Conservation (phyloP, 352 stramenopile species). For the Pythium grandisporangium region DNA sequence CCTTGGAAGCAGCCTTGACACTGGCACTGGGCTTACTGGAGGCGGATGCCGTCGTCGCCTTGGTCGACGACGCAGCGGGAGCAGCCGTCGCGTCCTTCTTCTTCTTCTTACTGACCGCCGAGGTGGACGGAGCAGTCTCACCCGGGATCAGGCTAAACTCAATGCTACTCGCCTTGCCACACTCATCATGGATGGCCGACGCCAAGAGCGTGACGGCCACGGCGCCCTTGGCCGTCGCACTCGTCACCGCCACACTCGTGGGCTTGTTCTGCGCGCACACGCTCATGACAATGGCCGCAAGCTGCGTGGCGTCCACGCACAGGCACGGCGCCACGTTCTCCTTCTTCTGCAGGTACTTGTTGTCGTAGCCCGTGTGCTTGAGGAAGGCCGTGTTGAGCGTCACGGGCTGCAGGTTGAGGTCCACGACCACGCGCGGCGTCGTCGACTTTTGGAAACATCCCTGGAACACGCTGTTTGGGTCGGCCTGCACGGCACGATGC, state of each 20-base stretch:
- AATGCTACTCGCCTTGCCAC: slow-evolving; percentile 38
- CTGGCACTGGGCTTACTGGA: too few species aligned
- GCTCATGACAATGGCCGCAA: slow-evolving; percentile 35
- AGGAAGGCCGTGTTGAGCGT: slow-evolving; percentile 57
- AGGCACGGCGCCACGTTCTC: slow-evolving; percentile 39
- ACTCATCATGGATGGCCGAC: slow-evolving; percentile 32
- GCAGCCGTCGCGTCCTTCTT: too few species aligned
- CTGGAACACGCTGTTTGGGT: slow-evolving; percentile 19
- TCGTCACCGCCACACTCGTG: slow-evolving; percentile 24
- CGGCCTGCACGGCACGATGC: slow-evolving; percentile 15
- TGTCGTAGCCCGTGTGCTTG: slow-evolving; percentile 28
- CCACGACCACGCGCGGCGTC: slow-evolving; percentile 44
- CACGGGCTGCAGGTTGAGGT: slow-evolving; percentile 44
- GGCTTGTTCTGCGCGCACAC: slow-evolving; percentile 36
- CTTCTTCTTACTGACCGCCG: too few species aligned
- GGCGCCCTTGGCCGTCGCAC: slow-evolving; percentile 9
- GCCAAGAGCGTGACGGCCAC: slow-evolving; percentile 31
- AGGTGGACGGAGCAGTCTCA: too few species aligned
- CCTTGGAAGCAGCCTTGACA: too few species aligned
- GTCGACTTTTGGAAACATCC: slow-evolving; percentile 52
- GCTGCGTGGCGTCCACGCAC: slow-evolving; percentile 28
- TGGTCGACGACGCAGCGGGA: too few species aligned
- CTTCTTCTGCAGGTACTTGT: slow-evolving; percentile 46
- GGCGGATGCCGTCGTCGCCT: too few species aligned
- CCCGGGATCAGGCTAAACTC: slow-evolving; percentile 54